Evolutionary conservation across 1,284 basidiomycete species (phyloP), one percentile per base, ranked within the genome.

Genomic region (Malassezia japonica): DNA sequence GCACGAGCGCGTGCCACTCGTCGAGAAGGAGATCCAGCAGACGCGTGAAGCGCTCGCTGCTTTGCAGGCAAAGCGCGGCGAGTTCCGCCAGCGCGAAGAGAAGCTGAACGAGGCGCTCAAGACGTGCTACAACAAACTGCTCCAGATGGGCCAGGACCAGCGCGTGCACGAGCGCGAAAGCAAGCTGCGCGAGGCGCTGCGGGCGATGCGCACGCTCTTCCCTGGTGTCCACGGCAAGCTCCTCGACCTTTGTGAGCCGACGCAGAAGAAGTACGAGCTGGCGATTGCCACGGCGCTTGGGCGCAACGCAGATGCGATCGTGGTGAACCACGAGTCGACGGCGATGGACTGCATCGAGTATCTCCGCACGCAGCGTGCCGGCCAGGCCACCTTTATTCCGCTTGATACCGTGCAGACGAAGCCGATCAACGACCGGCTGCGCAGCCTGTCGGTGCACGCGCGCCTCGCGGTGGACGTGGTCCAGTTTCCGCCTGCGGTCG

Each of bases 321-420:
- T 99, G 2, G 91, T 98, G 1, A 91, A 96, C 65, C 83, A 88
- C 62, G 90, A 98, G 77, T 88, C 87, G 75, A 91, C 87, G 0
- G 94, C 89, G 1, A 94, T 96, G 57, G 88, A 92, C 65, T 98
- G 94, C 74, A 95, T 98, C 65, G 67, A 50, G 84, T 98, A 95
- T 74, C 82, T 99, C 79, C 85, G 89, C 56, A 89, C 86, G 65
- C 89, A 95, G 74, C 85, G 91, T 28, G 83, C 85, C 0, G 92
- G 92, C 1, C 87, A 90, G 74, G 90, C 90, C 6, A 98, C 92
- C 0, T 98, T 98, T 76, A 84, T 98, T 43, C 94, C 94, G 0
- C 83, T 99, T 10, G 92, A 98, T 73, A 91, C 87, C 1, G 91
- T 98, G 60, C 86, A 90, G 67, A 84, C 86, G 41, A 94, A 92